phyloP scores from a whole-genome alignment of 2,329 filamentous ascomycete species.

The Ascosphaera aggregata region DNA sequence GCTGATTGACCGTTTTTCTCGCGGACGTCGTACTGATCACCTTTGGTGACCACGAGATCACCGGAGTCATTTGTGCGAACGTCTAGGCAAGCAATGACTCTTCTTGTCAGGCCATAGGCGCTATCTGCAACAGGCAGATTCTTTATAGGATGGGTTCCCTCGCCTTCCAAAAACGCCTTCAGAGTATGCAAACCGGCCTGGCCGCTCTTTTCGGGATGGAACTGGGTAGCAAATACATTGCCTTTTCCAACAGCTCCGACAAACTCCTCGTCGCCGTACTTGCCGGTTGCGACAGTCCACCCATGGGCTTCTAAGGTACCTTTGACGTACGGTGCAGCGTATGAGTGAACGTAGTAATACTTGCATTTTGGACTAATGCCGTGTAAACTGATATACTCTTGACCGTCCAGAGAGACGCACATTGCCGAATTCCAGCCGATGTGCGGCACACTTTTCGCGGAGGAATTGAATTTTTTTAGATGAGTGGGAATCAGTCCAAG shows the following conservation, averaged over 20 bases:
- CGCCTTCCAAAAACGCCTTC: conserved; percentile 64
- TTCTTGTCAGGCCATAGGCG: conserved; percentile 56
- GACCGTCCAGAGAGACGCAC: conserved; percentile 18
- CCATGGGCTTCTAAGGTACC: conserved; percentile 57
- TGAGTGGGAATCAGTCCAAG: conserved; percentile 49
- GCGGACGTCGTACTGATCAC: conserved; percentile 94
- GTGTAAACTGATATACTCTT: conserved; percentile 38
- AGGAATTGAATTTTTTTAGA: conserved; percentile 54
- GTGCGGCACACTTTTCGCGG: conserved; percentile 78
- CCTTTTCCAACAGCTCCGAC: conserved; percentile 70
- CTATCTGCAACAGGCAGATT: conserved; percentile 4
- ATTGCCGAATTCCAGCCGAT: conserved; percentile 96
- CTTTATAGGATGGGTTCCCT: conserved; percentile 31
- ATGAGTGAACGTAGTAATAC: conserved; percentile 98
- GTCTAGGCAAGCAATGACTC: conserved; percentile 89
- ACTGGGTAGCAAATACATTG: conserved; percentile 81
- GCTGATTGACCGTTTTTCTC: conserved; percentile 46
- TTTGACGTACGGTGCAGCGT: conserved; percentile 52
- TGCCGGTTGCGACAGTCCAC: conserved; percentile 79
- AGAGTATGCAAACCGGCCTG: conserved; percentile 66
- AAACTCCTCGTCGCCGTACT: conserved; percentile 74
- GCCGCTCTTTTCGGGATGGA: conserved; percentile 95
- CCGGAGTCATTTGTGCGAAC: conserved; percentile 86
- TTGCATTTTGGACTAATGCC: conserved; percentile 62
- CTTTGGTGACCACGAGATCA: conserved; percentile 92